Evolutionary conservation across 192 early-diverging fungal species (phyloP).

Genomic region (Spizellomyces sp.): DNA sequence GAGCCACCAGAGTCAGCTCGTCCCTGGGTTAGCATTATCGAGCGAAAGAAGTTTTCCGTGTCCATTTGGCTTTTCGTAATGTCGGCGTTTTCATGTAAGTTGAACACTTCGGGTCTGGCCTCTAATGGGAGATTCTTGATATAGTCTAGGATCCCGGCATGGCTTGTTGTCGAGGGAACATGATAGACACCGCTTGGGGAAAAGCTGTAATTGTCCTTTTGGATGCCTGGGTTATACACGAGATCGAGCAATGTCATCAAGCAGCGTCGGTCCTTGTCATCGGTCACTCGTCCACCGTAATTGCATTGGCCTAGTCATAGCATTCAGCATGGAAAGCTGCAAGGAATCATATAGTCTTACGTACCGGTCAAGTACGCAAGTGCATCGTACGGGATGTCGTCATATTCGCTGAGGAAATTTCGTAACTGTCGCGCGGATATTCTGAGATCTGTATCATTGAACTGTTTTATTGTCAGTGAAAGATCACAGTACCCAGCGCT

Average conservation of each 20-base stretch:
- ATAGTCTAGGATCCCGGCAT: slow-evolving; percentile 50
- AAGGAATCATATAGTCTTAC: slow-evolving; percentile 19
- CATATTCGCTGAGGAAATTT: slow-evolving; percentile 63
- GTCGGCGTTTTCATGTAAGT: slow-evolving; percentile 65
- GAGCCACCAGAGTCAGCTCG: slow-evolving; percentile 43
- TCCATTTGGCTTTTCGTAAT: slow-evolving; percentile 64
- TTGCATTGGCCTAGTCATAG: slow-evolving; percentile 55
- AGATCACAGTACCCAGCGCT: background rate
- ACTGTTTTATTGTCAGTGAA: slow-evolving; percentile 5
- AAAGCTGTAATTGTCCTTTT: slow-evolving; percentile 45
- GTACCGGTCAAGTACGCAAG: slow-evolving; percentile 58
- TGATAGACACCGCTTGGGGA: slow-evolving; percentile 51
- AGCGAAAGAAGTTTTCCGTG: slow-evolving; percentile 58
- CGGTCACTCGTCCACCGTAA: slow-evolving; percentile 63
- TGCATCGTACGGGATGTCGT: slow-evolving; percentile 59
- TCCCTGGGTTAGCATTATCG: slow-evolving; percentile 56
- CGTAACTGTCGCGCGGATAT: slow-evolving; percentile 64
- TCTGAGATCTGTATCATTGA: slow-evolving; percentile 62
- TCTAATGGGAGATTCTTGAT: slow-evolving; percentile 58
- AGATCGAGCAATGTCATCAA: slow-evolving; percentile 49
- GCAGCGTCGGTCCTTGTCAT: slow-evolving; percentile 62
- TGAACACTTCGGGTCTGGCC: slow-evolving; percentile 61
- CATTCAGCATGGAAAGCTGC: slow-evolving; percentile 9
- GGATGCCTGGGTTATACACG: slow-evolving; percentile 53
- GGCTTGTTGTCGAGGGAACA: slow-evolving; percentile 44